Percentiles rank a stretch among this genome's conserved stretches.
phyloP scores from a whole-genome alignment of 768 basidiomycete species.

The Lactarius tabidus region DNA sequence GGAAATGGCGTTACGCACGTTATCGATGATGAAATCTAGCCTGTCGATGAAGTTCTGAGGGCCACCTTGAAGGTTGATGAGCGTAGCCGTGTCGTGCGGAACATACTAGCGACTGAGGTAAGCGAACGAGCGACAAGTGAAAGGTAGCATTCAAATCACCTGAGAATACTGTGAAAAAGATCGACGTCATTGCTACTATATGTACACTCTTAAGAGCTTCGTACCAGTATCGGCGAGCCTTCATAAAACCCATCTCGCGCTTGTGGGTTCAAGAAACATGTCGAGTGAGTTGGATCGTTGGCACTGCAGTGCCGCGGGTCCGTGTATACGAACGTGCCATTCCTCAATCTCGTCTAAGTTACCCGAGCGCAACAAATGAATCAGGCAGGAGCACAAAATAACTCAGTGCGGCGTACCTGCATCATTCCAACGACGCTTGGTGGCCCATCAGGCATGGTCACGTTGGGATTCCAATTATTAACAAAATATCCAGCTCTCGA shows the following conservation, averaged over 20 bases:
- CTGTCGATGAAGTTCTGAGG: conserved; percentile 48
- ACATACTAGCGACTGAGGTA: conserved; percentile 41
- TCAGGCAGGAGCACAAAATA: not conserved
- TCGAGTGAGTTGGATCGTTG: conserved; percentile 53
- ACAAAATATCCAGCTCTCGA: conserved; percentile 51
- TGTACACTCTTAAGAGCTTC: conserved; percentile 23
- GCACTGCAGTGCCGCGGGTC: conserved; percentile 65
- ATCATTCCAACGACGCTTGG: conserved; percentile 50
- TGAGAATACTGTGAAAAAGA: not conserved
- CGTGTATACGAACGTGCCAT: conserved; percentile 59
- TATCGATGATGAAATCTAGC: conserved; percentile 54
- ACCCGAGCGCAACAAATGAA: not conserved
- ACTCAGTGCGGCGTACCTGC: conserved; percentile 39
- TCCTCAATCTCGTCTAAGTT: conserved; percentile 52
- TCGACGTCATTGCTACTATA: not conserved
- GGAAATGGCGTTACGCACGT: conserved; percentile 36
- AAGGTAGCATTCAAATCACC: not conserved
- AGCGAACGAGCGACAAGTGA: not conserved
- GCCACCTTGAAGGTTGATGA: conserved; percentile 61
- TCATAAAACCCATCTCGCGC: conserved; percentile 64
- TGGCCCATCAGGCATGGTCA: conserved; percentile 47
- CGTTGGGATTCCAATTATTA: conserved; percentile 57
- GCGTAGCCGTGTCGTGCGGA: conserved; percentile 60
- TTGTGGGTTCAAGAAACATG: conserved; percentile 55
- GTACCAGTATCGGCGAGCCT: conserved; percentile 55